Conservation (phyloP, 257 asterid species). For the Capsicum chinense region DNA sequence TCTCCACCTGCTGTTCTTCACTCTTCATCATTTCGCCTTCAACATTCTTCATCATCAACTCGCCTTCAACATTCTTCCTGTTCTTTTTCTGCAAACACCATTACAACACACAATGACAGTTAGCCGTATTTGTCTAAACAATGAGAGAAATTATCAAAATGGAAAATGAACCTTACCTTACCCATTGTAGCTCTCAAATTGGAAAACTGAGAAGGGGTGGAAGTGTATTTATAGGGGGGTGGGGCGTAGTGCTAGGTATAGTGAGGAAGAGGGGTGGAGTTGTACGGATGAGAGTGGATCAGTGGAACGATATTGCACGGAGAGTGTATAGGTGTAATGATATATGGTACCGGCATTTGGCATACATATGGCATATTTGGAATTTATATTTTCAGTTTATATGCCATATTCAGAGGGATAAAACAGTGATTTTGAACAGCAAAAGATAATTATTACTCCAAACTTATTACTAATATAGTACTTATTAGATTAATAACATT, state of each 20-base stretch:
- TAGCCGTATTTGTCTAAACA: background rate
- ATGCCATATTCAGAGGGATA: background rate
- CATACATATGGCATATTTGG: background rate
- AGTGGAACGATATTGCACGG: background rate
- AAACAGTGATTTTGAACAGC: background rate
- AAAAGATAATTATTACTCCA: background rate
- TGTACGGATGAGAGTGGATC: background rate
- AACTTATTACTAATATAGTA: background rate
- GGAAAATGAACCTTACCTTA: background rate
- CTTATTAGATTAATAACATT: background rate
- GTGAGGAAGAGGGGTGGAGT: background rate
- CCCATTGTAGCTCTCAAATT: background rate
- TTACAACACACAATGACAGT: background rate
- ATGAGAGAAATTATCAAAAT: background rate
- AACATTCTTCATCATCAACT: constrained; percentile 32
- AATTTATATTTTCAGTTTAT: background rate
- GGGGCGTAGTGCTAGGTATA: background rate
- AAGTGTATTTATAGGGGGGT: background rate
- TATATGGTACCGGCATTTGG: background rate
- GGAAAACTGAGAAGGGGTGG: background rate
- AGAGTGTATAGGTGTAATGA: background rate
- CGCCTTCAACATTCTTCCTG: constrained; percentile 26
- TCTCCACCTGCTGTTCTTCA: constrained; percentile 25
- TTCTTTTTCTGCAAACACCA: constrained; percentile 30
- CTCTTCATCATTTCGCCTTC: constrained; percentile 34